Base-by-base conservation (phyloP, 495 filamentous ascomycete species). In the Cercophora scortea region DNA sequence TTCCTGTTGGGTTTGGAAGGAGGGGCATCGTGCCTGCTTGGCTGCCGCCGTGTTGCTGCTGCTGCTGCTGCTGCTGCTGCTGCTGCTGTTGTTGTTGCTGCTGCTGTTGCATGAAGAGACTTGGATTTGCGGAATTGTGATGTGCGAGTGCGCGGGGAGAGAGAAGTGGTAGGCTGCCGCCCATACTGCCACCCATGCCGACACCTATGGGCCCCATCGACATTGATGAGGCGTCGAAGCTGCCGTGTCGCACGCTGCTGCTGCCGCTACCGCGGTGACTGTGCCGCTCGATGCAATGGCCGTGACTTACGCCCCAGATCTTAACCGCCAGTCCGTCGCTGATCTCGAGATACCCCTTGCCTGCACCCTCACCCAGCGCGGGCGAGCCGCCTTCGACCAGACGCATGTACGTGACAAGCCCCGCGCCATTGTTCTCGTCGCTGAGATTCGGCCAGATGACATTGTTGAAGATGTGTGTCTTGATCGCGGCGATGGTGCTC, bases 391-490 rank as follows among this genome's bases (percentile, higher is more conserved):
- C 90, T 61, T 95, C 89, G 2, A 85, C 80, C 17, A 98, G 71
- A 25, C 93, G 82, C 66, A 89, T 87, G 57, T 95, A 97, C 8
- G 89, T 95, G 32, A 97, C 80, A 6, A 98, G 73, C 2, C 94
- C 94, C 19, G 90, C 89, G 12, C 94, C 93, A 33, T 89, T 89
- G 65, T 95, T 90, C 71, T 98, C 94, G 67, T 97, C 90, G 0
- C 90, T 93, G 35, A 98, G 73, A 58, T 98, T 98, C 0, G 93
- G 93, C 94, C 94, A 98, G 47, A 98, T 94, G 42, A 96, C 68
- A 62, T 96, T 90, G 70, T 98, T 98, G 73, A 97, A 98, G 51
- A 98, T 86, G 67, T 98, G 90, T 9, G 76, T 80, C 62, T 96
- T 96, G 64, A 98, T 82, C 3, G 91, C 90, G 12, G 84, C 74